These are phyloP conservation scores for Annulohypoxylon moriforme DNA, from an alignment of 495 filamentous ascomycete species.

Conservation along the genomic window DNA sequence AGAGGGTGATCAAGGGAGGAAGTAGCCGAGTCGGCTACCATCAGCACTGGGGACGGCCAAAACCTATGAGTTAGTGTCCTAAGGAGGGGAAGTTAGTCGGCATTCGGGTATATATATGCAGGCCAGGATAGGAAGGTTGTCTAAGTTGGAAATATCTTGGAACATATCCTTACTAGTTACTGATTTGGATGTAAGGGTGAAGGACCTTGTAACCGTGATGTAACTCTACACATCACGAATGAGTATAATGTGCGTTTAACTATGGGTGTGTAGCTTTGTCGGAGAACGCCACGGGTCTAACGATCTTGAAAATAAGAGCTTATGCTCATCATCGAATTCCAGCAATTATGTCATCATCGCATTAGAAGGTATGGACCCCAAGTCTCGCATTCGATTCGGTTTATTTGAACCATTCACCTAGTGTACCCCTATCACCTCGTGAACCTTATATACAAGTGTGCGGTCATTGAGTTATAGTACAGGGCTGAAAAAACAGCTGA, in stretches of 20 bases:
- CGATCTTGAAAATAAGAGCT: neutral
- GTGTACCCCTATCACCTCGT: neutral
- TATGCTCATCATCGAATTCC: neutral
- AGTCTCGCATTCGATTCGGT: neutral
- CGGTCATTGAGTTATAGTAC: neutral
- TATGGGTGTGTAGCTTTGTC: neutral
- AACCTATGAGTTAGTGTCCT: neutral
- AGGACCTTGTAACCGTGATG: constrained; percentile 26
- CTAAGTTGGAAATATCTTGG: neutral
- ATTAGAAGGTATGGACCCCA: neutral
- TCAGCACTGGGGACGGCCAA: neutral
- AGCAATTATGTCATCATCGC: neutral
- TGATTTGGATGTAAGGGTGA: neutral
- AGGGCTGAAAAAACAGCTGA: neutral
- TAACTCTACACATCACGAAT: constrained; percentile 8
- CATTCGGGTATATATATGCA: neutral
- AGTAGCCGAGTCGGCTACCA: neutral
- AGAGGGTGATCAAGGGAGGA: neutral
- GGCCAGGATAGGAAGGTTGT: constrained; percentile 35
- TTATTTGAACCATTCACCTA: too few relatives aligned
- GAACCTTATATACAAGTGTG: neutral
- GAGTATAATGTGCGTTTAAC: neutral
- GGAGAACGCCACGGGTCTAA: neutral
- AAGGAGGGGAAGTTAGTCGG: neutral
- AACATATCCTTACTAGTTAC: neutral